Evolutionary conservation across 2,329 filamentous ascomycete species (phyloP), one percentile per base, ranked within the genome.

Genomic region (Exophiala sp.): DNA sequence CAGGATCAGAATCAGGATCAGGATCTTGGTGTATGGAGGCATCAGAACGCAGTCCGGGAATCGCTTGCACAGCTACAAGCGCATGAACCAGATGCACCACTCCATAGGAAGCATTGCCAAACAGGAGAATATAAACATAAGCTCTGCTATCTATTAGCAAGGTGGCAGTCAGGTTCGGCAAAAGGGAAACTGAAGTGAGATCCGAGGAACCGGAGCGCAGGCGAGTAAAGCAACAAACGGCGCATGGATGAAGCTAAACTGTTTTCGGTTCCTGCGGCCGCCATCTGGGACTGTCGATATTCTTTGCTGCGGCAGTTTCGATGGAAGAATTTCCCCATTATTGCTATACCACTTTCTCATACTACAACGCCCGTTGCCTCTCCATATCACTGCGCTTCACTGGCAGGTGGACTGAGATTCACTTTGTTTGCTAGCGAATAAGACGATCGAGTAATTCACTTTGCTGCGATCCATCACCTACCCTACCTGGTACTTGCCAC

Each of bases 131-230:
- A n/a, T n/a, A n/a, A n/a, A n/a, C n/a, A n/a, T n/a, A n/a, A n/a
- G n/a, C n/a, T n/a, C n/a, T n/a, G n/a, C n/a, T n/a, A n/a, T n/a
- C n/a, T n/a, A 34, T 19, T 11, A 46, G 22, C 13, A 24, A 14
- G n/a, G 7, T 23, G 13, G 9, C 30, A 21, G 10, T 16, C 5
- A 18, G 8, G 18, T 37, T 18, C 11, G 14, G 34, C 13, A 37
- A 16, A 37, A 34, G 30, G 7, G n/a, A 37, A n/a, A 13, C 14
- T 16, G 4, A 19, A 37, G 5, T 37, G 14, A 37, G 19, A 18
- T 37, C 27, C 43, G 27, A 34, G 30, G 16, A 14, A 7, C n/a
- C n/a, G n/a, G 27, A 46, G 30, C 43, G 43, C 43, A 38, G 43
- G 18, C 29, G 19, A 13, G 21, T 2, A 32, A 14, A 21, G 8